Evolutionary conservation across 352 stramenopile genomes (phyloP).

Genomic region (Peronospora destructor): DNA sequence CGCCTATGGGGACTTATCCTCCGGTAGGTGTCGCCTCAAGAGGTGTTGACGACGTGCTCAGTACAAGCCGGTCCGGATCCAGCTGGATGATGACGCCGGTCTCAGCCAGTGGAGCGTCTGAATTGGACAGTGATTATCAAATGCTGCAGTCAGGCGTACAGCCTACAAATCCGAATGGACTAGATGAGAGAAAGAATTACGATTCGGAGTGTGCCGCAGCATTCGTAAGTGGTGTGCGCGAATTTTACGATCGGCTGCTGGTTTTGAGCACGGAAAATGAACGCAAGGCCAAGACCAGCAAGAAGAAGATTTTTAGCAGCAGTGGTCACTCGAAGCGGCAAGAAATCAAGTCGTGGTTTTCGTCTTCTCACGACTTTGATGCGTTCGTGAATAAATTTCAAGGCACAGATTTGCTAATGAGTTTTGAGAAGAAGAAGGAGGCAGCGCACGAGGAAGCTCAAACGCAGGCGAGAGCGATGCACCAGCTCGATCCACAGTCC

Average conservation of each 20-base stretch:
- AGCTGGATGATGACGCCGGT: conserved; percentile 31
- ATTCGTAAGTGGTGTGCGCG: conserved; percentile 50
- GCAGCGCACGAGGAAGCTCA: conserved; percentile 25
- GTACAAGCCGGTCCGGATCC: conserved; percentile 37
- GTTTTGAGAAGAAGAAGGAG: conserved; percentile 38
- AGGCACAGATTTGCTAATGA: conserved; percentile 38
- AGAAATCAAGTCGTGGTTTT: conserved; percentile 83
- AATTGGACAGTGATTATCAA: conserved; percentile 26
- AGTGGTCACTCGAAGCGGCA: conserved; percentile 63
- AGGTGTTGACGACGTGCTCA: conserved; percentile 37
- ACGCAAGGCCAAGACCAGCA: conserved; percentile 42
- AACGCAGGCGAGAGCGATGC: conserved; percentile 23
- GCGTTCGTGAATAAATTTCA: conserved; percentile 73
- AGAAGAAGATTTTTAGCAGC: conserved; percentile 40
- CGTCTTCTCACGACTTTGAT: conserved; percentile 75
- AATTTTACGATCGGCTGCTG: conserved; percentile 62
- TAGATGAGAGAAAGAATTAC: conserved; percentile 56
- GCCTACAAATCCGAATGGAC: conserved; percentile 17
- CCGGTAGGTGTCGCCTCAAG: conserved; percentile 27
- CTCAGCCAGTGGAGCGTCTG: conserved; percentile 17
- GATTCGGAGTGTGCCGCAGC: conserved; percentile 47
- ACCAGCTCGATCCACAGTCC: conserved; percentile 29
- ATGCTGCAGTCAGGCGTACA: conserved; percentile 21
- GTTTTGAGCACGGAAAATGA: conserved; percentile 52
- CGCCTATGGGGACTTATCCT: conserved; percentile 21